These are phyloP conservation scores for Patellifolia procumbens DNA, from an alignment of 179 eudicot species.

Conservation along the genomic window DNA sequence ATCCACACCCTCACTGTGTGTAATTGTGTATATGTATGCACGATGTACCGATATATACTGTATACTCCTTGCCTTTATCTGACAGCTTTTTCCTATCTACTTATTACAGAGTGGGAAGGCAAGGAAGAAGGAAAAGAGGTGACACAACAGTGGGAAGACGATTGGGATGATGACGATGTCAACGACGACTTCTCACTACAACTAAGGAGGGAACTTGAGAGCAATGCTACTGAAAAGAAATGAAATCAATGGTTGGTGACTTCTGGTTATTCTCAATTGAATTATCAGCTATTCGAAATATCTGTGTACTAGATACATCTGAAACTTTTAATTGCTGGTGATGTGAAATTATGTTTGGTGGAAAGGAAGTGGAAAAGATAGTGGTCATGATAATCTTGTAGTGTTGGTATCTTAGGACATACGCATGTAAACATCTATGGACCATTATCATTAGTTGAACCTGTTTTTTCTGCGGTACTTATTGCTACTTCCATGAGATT, in stretches of 20 bases:
- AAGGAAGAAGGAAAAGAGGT: conserved; percentile 80
- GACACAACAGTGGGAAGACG: conserved; percentile 90
- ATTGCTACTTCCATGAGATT: no score
- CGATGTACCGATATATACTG: no score
- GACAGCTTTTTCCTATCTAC: background rate
- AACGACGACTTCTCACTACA: conserved; percentile 87
- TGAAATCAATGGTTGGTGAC: conserved; percentile 28
- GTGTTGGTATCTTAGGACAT: background rate
- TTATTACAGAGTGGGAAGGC: conserved; percentile 60
- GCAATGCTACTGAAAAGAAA: conserved; percentile 58
- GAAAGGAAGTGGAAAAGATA: background rate
- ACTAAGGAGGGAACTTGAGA: conserved; percentile 77
- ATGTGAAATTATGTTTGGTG: background rate
- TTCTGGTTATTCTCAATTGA: background rate
- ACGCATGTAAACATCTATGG: conserved; percentile 12
- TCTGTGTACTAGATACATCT: conserved; percentile 14
- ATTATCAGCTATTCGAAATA: background rate
- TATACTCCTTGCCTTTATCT: background rate
- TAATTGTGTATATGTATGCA: no score
- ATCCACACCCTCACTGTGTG: background rate
- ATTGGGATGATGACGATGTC: conserved; percentile 96
- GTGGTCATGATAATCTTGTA: background rate
- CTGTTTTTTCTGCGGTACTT: background rate
- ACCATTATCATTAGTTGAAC: background rate
- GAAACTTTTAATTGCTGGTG: background rate